These are phyloP conservation scores for Salvia hispanica DNA, from an alignment of 257 asterid genomes.

Conservation along the genomic window DNA sequence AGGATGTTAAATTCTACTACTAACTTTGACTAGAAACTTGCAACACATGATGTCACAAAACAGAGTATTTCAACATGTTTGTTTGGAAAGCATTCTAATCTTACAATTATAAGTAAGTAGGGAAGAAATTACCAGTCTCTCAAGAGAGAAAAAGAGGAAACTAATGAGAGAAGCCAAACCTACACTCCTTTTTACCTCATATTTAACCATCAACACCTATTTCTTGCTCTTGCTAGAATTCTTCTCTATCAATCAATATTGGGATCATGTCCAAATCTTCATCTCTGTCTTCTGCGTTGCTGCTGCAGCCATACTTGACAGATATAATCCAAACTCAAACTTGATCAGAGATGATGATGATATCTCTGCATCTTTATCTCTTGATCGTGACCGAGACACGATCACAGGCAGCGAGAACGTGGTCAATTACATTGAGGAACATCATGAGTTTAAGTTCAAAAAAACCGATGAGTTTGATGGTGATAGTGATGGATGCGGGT, in stretches of 20 bases:
- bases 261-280: not conserved
- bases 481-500: constrained; percentile 1
- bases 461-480: not conserved
- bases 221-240: constrained; percentile 13
- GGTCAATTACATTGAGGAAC: not conserved
- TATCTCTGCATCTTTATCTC: not conserved
- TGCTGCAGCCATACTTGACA: not conserved
- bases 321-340: not conserved
- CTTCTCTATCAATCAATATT: not conserved
- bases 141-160: not conserved
- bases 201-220: constrained; percentile 20
- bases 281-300: not conserved
- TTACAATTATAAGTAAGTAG: constrained; percentile 10
- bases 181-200: constrained; percentile 13
- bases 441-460: not conserved
- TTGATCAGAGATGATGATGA: not conserved
- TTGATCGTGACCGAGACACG: constrained; percentile 6
- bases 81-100: not conserved
- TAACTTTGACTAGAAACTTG: too few species aligned
- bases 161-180: not conserved
- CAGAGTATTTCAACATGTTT: constrained; percentile 6
- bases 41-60: not conserved
- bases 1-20: too few species aligned
- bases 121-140: constrained; percentile 4
- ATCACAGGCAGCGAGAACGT: too few species aligned